phyloP scores from a whole-genome alignment of 176 grass and related monocot species.

The Oryza brachyantha region DNA sequence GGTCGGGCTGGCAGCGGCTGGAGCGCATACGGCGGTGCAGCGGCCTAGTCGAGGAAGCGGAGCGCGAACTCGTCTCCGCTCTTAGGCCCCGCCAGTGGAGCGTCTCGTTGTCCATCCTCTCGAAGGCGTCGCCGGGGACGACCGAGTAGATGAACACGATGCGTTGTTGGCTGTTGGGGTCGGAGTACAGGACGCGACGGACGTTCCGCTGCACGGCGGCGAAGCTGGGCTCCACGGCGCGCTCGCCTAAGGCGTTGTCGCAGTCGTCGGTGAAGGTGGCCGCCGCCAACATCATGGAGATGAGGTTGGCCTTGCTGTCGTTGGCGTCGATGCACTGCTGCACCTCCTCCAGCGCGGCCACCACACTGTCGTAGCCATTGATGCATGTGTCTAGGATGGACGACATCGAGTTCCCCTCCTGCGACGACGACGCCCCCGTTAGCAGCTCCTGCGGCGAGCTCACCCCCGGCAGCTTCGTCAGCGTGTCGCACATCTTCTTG shows the following conservation, averaged over 20 bases:
- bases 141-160: too few species aligned
- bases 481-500: conserved; percentile 32
- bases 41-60: too few species aligned
- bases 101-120: too few species aligned
- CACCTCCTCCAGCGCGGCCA: conserved; percentile 2
- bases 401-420: not conserved
- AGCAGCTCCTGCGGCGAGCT: conserved; percentile 5
- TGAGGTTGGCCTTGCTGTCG: not conserved
- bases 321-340: not conserved
- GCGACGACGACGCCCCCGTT: not conserved
- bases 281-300: not conserved
- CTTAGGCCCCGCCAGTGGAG: too few species aligned
- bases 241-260: conserved; percentile 28
- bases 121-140: too few species aligned
- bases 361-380: not conserved
- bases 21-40: too few species aligned
- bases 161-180: too few species aligned
- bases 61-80: too few species aligned
- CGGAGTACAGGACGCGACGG: conserved; percentile 18
- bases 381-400: conserved; percentile 13
- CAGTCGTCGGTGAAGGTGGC: conserved; percentile 26
- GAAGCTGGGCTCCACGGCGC: not conserved
- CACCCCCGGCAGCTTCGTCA: conserved; percentile 23
- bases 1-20: too few species aligned
- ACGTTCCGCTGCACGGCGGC: not conserved